Percentiles rank a stretch among this genome's conserved stretches.
phyloP scores from a whole-genome alignment of 257 asterid species.

The Gynochthodes officinalis region DNA sequence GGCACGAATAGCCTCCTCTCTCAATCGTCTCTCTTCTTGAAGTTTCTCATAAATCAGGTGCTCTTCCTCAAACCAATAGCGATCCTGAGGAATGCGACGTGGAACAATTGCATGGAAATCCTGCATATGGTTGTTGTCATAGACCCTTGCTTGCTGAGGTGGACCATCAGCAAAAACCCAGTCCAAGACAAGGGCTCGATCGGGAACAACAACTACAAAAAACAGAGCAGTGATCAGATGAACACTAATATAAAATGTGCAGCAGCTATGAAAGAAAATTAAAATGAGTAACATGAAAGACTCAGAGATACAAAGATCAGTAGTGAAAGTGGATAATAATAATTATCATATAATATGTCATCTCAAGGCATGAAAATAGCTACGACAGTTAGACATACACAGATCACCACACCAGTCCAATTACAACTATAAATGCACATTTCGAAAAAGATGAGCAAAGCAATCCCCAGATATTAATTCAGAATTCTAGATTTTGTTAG shows the following conservation, averaged over 20 bases:
- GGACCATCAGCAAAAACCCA: slow-evolving; percentile 99
- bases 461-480: neutral
- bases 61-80: slow-evolving; percentile 83
- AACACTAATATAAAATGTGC: slow-evolving; percentile 2
- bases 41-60: slow-evolving; percentile 48
- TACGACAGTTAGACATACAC: neutral
- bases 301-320: neutral
- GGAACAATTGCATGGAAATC: slow-evolving; percentile 89
- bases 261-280: neutral
- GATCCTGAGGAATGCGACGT: slow-evolving; percentile 45
- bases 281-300: neutral
- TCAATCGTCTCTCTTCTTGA: slow-evolving; percentile 65
- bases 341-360: neutral
- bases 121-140: slow-evolving; percentile 62
- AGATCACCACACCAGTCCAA: neutral
- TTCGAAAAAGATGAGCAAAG: neutral
- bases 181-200: slow-evolving; percentile 72
- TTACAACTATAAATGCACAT: neutral
- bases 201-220: slow-evolving; percentile 77
- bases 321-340: neutral
- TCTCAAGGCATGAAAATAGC: neutral
- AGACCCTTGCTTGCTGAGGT: slow-evolving; percentile 61
- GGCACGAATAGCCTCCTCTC: slow-evolving; percentile 67
- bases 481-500: neutral
- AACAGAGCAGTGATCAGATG: slow-evolving; percentile 25